These are phyloP conservation scores for Gossypium turneri DNA, from an alignment of 345 rosid genomes.

Conservation along the genomic window DNA sequence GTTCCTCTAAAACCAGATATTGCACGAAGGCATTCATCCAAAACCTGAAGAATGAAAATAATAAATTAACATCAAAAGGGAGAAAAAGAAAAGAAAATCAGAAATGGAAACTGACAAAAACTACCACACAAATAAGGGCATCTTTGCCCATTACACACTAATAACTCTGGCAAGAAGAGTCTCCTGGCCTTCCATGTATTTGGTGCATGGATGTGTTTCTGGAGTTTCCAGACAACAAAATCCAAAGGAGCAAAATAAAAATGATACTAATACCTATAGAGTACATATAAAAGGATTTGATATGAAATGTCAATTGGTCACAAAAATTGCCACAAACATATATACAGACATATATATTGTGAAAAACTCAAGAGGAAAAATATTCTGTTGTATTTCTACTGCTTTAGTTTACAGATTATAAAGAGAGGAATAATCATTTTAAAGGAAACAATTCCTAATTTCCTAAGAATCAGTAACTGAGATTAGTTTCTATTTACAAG, in stretches of 20 bases:
- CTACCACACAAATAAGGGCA: neutral
- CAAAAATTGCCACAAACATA: conserved; percentile 2
- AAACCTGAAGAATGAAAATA: conserved; percentile 45
- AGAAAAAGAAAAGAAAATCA: neutral
- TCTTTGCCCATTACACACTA: neutral
- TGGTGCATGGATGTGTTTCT: neutral
- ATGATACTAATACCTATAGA: neutral
- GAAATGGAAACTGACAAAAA: conserved; percentile 7
- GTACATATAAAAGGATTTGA: neutral
- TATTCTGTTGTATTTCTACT: too few relatives aligned
- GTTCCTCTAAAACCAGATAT: conserved; percentile 92
- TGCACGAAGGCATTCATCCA: conserved; percentile 89
- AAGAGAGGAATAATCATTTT: too few relatives aligned
- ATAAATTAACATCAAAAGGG: neutral
- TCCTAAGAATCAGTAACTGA: too few relatives aligned
- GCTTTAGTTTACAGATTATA: too few relatives aligned
- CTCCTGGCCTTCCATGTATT: neutral
- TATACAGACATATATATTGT: neutral
- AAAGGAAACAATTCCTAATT: too few relatives aligned
- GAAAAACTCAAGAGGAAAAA: too few relatives aligned
- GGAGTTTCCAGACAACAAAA: neutral
- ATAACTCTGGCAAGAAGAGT: neutral
- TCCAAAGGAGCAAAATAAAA: neutral
- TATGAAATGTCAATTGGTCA: neutral
- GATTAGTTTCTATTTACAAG: too few relatives aligned